These are phyloP conservation scores for Gyromitra esculenta DNA, from an alignment of 2,329 filamentous ascomycete species.

Conservation along the genomic window DNA sequence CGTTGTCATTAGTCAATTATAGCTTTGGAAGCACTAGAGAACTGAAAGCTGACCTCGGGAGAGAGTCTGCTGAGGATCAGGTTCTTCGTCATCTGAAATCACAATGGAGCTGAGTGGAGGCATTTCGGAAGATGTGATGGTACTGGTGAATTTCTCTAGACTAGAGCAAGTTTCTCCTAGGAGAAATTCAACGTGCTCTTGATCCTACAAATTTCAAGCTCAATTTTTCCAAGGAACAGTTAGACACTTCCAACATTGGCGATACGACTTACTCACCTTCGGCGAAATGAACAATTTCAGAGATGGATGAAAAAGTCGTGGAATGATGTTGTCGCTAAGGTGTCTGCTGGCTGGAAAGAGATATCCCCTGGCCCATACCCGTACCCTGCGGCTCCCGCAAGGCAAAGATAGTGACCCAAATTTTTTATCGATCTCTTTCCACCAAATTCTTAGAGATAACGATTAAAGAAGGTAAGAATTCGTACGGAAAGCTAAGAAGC, in stretches of 20 bases:
- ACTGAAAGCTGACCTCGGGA: slow-evolving; percentile 15
- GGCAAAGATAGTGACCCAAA: background rate
- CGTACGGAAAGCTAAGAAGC: background rate
- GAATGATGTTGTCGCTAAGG: background rate
- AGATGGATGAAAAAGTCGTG: background rate
- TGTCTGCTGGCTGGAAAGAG: background rate
- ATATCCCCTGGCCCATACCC: background rate
- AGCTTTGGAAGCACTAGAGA: background rate
- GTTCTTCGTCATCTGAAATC: slow-evolving; percentile 37
- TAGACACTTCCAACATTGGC: background rate
- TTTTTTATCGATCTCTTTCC: background rate
- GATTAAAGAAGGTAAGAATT: too few species aligned
- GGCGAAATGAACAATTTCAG: background rate
- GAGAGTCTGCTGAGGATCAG: slow-evolving; percentile 16
- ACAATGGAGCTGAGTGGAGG: slow-evolving; percentile 5
- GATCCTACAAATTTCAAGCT: background rate
- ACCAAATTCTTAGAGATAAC: background rate
- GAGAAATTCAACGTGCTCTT: background rate
- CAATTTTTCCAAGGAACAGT: background rate
- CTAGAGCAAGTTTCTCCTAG: background rate
- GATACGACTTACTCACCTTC: background rate
- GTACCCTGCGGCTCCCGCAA: background rate
- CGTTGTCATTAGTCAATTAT: slow-evolving; percentile 21
- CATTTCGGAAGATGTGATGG: slow-evolving; percentile 21
- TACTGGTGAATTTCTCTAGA: background rate